Evolutionary conservation across 495 filamentous ascomycete species (phyloP).

Genomic region (Trichoderma reesei): DNA sequence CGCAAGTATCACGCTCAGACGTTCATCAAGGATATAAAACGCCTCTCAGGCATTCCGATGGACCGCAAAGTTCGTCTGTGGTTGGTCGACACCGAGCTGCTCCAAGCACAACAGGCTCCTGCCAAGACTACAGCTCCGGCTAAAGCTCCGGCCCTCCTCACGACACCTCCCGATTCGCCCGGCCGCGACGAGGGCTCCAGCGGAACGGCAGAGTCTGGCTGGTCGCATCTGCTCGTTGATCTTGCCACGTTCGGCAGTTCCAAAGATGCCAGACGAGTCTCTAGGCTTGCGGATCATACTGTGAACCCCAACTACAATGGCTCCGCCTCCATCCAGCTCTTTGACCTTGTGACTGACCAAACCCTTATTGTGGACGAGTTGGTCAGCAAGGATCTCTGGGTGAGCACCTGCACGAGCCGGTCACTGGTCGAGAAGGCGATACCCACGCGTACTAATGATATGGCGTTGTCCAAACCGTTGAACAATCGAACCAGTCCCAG

Average conservation of each 20-base stretch:
- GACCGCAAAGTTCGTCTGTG: slow-evolving; percentile 70
- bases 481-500: slow-evolving; percentile 60
- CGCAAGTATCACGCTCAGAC: slow-evolving; percentile 54
- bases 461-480: slow-evolving; percentile 18
- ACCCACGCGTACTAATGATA: slow-evolving; percentile 21
- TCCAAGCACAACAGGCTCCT: no score
- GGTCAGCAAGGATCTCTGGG: slow-evolving; percentile 51
- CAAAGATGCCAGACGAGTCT: neutral
- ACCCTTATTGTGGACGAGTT: slow-evolving; percentile 72
- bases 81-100: slow-evolving; percentile 18
- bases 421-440: slow-evolving; percentile 29
- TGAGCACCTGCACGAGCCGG: slow-evolving; percentile 44
- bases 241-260: slow-evolving; percentile 53
- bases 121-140: no score
- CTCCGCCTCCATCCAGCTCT: slow-evolving; percentile 47
- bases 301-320: slow-evolving; percentile 71
- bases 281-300: slow-evolving; percentile 57
- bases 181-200: slow-evolving; percentile 26
- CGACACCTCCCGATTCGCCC: slow-evolving; percentile 25
- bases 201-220: slow-evolving; percentile 21
- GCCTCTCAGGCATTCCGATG: slow-evolving; percentile 49
- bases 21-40: slow-evolving; percentile 68
- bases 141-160: slow-evolving; percentile 11
- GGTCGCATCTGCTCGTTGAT: slow-evolving; percentile 62
- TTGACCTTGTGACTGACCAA: slow-evolving; percentile 57